Conservation (phyloP, 768 basidiomycete species). For the Rhodosporidiobolus odoratus region DNA sequence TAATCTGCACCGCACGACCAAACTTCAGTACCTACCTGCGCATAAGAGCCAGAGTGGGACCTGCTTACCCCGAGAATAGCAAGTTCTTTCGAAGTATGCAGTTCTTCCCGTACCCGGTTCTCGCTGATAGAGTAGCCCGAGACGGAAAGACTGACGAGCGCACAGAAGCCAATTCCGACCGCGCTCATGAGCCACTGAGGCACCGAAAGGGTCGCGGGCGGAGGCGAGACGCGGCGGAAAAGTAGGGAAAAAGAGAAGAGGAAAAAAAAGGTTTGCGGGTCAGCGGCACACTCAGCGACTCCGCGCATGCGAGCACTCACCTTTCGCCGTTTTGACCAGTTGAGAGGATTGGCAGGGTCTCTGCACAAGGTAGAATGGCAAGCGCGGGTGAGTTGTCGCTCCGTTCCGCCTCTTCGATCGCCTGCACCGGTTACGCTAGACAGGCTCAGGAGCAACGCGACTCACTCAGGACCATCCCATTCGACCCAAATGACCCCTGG, state of each 20-base stretch:
- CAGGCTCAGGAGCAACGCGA: background rate
- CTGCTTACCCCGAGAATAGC: conserved; percentile 36
- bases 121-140: conserved; percentile 41
- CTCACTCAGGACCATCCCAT: conserved; percentile 26
- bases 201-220: background rate
- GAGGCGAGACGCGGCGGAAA: background rate
- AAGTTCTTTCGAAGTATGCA: conserved; percentile 36
- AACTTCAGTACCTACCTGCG: no score
- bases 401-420: background rate
- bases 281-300: background rate
- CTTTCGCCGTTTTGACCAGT: conserved; percentile 32
- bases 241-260: background rate
- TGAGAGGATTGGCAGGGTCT: conserved; percentile 35
- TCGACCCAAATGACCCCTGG: conserved; percentile 26
- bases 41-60: no score
- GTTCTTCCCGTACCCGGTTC: conserved; percentile 27
- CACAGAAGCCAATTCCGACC: conserved; percentile 31
- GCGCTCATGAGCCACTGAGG: conserved; percentile 25
- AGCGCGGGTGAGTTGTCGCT: no score
- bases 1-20: no score
- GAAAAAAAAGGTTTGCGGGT: background rate
- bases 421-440: background rate
- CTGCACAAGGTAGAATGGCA: background rate
- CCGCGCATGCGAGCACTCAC: conserved; percentile 2
- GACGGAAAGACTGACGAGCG: conserved; percentile 24